phyloP scores from a whole-genome alignment of 1,284 basidiomycete genomes.

The Rhizopogon hawkerae region DNA sequence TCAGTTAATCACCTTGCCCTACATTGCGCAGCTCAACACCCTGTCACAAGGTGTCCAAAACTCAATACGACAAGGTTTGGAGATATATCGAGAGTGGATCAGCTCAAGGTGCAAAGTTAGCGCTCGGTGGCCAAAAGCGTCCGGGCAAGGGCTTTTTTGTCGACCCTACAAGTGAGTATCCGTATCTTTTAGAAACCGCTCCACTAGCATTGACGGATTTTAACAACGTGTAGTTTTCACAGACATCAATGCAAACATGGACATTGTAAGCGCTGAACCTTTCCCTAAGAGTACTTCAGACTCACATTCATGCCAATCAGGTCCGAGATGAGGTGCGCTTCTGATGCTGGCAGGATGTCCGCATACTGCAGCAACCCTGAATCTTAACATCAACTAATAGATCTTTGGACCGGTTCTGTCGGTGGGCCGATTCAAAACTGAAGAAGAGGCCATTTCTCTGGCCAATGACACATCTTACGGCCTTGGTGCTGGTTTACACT shows the following conservation, averaged over 20 bases:
- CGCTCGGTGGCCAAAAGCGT: slow-evolving; percentile 73
- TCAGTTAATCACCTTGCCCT: slow-evolving; percentile 28
- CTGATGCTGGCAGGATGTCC: slow-evolving; percentile 4
- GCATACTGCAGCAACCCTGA: slow-evolving; percentile 6
- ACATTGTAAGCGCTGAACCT: slow-evolving; percentile 47
- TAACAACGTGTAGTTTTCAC: slow-evolving; percentile 51
- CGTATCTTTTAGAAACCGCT: neutral
- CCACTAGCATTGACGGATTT: slow-evolving; percentile 1
- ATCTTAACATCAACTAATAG: slow-evolving; percentile 28
- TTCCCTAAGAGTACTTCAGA: slow-evolving; percentile 1
- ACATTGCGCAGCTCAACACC: slow-evolving; percentile 4
- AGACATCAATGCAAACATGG: slow-evolving; percentile 65
- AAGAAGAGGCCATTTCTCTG: slow-evolving; percentile 68
- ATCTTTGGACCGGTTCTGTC: slow-evolving; percentile 83
- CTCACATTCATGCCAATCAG: slow-evolving; percentile 29
- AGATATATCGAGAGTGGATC: slow-evolving; percentile 84
- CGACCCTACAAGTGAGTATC: slow-evolving; percentile 62
- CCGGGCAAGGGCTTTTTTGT: slow-evolving; percentile 64
- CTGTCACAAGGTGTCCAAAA: slow-evolving; percentile 59
- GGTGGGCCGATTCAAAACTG: slow-evolving; percentile 70
- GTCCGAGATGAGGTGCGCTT: slow-evolving; percentile 61
- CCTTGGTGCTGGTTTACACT: slow-evolving; percentile 83
- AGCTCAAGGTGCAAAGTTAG: slow-evolving; percentile 71
- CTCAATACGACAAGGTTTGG: slow-evolving; percentile 86
- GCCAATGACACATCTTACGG: slow-evolving; percentile 86